phyloP scores from a whole-genome alignment of 495 filamentous ascomycete species.

The Talaromyces ruber region DNA sequence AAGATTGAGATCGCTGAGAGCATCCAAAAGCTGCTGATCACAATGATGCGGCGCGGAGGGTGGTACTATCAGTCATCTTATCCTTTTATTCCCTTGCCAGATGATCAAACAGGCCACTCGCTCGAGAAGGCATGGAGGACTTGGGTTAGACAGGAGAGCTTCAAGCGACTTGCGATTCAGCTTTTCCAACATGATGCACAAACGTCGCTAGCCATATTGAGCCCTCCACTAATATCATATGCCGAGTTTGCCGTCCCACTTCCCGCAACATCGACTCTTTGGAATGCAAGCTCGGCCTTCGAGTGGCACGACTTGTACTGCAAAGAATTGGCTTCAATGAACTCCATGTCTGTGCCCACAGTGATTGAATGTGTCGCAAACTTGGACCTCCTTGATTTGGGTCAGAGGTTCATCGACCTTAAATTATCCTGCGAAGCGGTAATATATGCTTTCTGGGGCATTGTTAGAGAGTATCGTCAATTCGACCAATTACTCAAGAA shows the following conservation, averaged over 20 bases:
- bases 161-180: conserved; percentile 46
- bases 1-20: conserved; percentile 63
- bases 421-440: conserved; percentile 42
- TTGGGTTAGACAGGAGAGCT: conserved; percentile 49
- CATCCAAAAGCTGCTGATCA: conserved; percentile 41
- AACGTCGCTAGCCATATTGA: conserved; percentile 46
- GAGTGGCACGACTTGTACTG: conserved; percentile 50
- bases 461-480: conserved; percentile 53
- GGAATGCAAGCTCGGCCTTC: conserved; percentile 44
- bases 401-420: conserved; percentile 37
- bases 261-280: conserved; percentile 43
- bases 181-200: conserved; percentile 50
- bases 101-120: conserved; percentile 34
- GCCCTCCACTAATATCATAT: conserved; percentile 53
- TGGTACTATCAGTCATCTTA: conserved; percentile 27
- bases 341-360: conserved; percentile 31
- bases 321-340: conserved; percentile 11
- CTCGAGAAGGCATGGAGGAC: conserved; percentile 49
- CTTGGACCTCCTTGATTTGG: conserved; percentile 30
- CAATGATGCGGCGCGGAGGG: conserved; percentile 29
- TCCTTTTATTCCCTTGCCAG: conserved; percentile 27
- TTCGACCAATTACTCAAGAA: conserved; percentile 38
- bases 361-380: conserved; percentile 45
- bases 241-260: conserved; percentile 53
- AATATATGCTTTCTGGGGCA: conserved; percentile 47